Percentiles rank a stretch among this genome's conserved stretches.
phyloP scores from a whole-genome alignment of 306 rosid species.

The Cicer cuneatum region DNA sequence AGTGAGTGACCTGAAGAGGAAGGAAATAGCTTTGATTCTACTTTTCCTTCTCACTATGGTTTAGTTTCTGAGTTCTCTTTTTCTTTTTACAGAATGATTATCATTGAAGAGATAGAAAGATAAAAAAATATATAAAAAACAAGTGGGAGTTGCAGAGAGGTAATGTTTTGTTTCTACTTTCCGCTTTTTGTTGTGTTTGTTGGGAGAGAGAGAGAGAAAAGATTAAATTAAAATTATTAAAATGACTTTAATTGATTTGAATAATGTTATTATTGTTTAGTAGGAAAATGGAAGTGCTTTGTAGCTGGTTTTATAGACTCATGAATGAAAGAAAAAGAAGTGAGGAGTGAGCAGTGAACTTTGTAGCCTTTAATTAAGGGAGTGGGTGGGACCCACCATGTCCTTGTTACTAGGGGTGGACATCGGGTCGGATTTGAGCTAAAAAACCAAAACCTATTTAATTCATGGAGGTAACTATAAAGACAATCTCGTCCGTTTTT shows the following conservation, averaged over 20 bases:
- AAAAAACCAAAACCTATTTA: too few species aligned
- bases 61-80: constrained; percentile 18
- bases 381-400: constrained; percentile 49
- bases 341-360: background rate
- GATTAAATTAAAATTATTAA: background rate
- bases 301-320: constrained; percentile 60
- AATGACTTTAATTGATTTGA: background rate
- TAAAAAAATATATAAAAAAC: constrained; percentile 17
- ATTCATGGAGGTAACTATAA: too few species aligned
- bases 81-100: constrained; percentile 19
- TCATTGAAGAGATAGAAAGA: background rate
- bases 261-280: background rate
- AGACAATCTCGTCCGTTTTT: too few species aligned
- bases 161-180: background rate
- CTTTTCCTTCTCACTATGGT: background rate
- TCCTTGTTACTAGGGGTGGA: too few species aligned
- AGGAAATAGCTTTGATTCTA: constrained; percentile 48
- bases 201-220: background rate
- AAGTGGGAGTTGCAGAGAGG: constrained; percentile 31
- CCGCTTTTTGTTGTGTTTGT: background rate
- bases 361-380: background rate
- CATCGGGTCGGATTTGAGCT: too few species aligned
- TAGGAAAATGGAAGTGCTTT: constrained; percentile 49
- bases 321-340: background rate
- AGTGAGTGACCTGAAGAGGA: constrained; percentile 40